Percentiles rank a stretch among this genome's conserved stretches.
These are phyloP conservation scores for Leishmania lainsoni DNA, from an alignment of 208 protist genomes.

Conservation along the genomic window DNA sequence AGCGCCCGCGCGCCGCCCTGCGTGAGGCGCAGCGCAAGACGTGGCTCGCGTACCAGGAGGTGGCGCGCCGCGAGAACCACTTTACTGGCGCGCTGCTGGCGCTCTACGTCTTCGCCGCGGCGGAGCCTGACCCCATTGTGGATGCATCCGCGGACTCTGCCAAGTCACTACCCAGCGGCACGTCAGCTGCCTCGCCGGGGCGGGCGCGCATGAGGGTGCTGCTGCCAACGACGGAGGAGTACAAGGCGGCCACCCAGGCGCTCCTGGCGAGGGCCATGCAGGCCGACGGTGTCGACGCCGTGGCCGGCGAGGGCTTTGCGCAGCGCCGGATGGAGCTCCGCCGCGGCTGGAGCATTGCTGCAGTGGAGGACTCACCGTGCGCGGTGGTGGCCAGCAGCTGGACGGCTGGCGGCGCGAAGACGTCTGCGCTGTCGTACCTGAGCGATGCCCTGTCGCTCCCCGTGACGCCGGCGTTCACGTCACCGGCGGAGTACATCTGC, in stretches of 20 bases:
- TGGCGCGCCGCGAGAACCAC: conserved; percentile 34
- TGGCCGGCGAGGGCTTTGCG: background rate
- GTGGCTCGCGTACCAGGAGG: conserved; percentile 42
- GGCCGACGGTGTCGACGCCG: background rate
- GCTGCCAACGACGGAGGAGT: conserved; percentile 18
- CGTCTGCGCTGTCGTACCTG: conserved; percentile 8
- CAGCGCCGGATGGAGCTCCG: background rate
- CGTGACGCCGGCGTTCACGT: conserved; percentile 9
- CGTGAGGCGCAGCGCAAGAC: conserved; percentile 42
- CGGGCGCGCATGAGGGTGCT: background rate
- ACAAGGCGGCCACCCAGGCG: conserved; percentile 4
- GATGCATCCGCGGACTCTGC: background rate
- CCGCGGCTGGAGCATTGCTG: background rate
- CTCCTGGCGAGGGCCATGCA: background rate
- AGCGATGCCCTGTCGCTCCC: conserved; percentile 3
- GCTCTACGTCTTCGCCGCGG: conserved; percentile 29
- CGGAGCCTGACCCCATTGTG: background rate
- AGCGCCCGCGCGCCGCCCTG: conserved; percentile 17
- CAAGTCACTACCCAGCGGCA: too few relatives aligned
- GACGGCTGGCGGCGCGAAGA: background rate
- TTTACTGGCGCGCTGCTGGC: conserved; percentile 31
- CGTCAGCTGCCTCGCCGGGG: background rate
- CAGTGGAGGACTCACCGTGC: background rate
- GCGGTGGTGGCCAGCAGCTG: background rate
- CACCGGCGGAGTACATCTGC: conserved; percentile 18